A percentile compares a stretch with the other conserved stretches of the same genome.
phyloP scores from a whole-genome alignment of 1,284 basidiomycete species.

The Apiotrichum siamense region DNA sequence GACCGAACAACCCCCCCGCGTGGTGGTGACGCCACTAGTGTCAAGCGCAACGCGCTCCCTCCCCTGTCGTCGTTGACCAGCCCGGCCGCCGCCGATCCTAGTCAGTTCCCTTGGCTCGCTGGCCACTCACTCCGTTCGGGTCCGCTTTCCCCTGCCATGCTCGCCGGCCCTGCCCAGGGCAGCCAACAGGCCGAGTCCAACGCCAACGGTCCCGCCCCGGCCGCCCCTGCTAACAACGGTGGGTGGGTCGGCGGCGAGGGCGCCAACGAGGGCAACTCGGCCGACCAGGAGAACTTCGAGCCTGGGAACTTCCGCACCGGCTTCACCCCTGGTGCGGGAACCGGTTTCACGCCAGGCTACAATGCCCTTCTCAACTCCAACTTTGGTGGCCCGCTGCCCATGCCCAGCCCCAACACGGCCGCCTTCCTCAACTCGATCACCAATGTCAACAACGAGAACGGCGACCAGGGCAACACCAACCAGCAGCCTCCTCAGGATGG shows the following conservation, averaged over 20 bases:
- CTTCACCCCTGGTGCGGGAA: conserved; percentile 61
- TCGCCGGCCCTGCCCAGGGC: conserved; percentile 62
- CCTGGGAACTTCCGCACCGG: conserved; percentile 59
- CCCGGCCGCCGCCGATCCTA: conserved; percentile 60
- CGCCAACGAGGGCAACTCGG: conserved; percentile 15
- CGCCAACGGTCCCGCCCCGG: neutral
- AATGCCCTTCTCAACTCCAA: conserved; percentile 38
- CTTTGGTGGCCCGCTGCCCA: conserved; percentile 52
- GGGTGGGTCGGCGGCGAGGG: conserved; percentile 6
- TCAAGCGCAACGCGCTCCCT: conserved; percentile 59
- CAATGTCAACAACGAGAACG: conserved; percentile 52
- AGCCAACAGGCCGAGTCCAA: conserved; percentile 10
- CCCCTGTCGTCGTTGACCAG: conserved; percentile 79
- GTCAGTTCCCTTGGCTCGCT: conserved; percentile 63
- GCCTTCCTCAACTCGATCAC: conserved; percentile 90
- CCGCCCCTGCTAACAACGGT: neutral
- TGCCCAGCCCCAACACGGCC: conserved; percentile 81
- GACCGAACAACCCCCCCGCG: conserved; percentile 49
- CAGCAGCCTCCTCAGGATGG: neutral
- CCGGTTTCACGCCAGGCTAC: conserved; percentile 70
- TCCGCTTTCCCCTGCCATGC: conserved; percentile 90
- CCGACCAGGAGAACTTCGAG: conserved; percentile 58
- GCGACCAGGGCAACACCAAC: conserved; percentile 15
- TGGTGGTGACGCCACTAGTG: conserved; percentile 42
- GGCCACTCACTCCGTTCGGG: conserved; percentile 73